Evolutionary conservation across 257 asterid species (phyloP).

Genomic region (Henckelia pumila): DNA sequence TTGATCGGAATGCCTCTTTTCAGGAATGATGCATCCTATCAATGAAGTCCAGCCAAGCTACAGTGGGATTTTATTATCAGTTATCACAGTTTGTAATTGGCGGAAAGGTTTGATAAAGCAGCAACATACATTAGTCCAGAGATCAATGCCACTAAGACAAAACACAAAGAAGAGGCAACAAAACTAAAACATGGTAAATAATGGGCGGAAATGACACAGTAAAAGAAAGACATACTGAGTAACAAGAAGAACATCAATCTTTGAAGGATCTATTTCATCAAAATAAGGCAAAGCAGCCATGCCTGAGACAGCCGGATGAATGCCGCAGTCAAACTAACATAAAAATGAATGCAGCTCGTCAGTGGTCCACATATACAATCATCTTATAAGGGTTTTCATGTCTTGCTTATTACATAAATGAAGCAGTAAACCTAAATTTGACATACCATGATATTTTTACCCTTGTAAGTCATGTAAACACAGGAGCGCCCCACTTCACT

Average conservation of each 20-base stretch:
- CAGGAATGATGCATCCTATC: constrained; percentile 11
- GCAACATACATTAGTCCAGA: not conserved
- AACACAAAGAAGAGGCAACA: not conserved
- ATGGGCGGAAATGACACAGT: not conserved
- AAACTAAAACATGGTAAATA: not conserved
- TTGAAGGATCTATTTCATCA: constrained; percentile 90
- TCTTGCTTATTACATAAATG: not conserved
- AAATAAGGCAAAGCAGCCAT: constrained; percentile 98
- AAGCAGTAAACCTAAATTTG: not conserved
- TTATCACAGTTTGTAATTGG: not conserved
- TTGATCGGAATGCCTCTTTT: not conserved
- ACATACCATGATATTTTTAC: constrained; percentile 76
- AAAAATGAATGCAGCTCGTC: not conserved
- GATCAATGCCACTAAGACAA: not conserved
- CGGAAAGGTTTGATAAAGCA: not conserved
- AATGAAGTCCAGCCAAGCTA: constrained; percentile 7
- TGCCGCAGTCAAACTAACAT: constrained; percentile 87
- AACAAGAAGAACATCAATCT: constrained; percentile 81
- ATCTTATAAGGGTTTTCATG: not conserved
- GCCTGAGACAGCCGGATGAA: constrained; percentile 94
- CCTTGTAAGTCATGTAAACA: constrained; percentile 84
- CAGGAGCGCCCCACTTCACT: constrained; percentile 98
- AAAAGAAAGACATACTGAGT: constrained; percentile 63
- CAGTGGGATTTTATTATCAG: not conserved
- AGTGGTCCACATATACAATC: not conserved